Percentiles rank a stretch among this genome's conserved stretches.
Evolutionary conservation across 202 grass and related monocot species (phyloP).

Genomic region (Bolboschoenoplectus hybrid): DNA sequence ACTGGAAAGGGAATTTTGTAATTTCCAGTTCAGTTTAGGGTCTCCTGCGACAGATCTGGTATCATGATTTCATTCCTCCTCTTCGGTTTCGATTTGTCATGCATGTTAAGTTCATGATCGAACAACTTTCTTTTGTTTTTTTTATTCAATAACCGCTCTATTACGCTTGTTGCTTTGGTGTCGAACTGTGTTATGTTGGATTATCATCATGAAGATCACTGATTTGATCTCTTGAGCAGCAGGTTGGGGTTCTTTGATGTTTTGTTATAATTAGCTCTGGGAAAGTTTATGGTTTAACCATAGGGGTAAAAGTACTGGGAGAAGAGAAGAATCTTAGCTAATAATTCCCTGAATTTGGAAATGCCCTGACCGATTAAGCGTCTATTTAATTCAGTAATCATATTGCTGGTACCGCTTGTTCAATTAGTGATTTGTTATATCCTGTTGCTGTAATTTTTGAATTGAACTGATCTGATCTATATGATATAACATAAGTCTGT

Average conservation of each 20-base stretch:
- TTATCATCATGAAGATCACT: conserved; percentile 29
- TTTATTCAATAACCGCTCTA: neutral
- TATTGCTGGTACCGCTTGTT: neutral
- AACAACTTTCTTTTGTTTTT: neutral
- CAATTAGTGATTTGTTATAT: neutral
- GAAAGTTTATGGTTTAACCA: neutral
- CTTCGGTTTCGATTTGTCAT: conserved; percentile 9
- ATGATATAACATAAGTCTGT: conserved; percentile 21
- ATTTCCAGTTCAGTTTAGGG: conserved; percentile 3
- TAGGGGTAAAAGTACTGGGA: neutral
- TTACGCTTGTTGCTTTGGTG: neutral
- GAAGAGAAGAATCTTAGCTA: neutral
- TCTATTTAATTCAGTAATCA: conserved; percentile 5
- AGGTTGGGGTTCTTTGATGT: neutral
- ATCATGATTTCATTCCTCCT: neutral
- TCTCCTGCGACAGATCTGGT: conserved; percentile 12
- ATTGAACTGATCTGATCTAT: conserved; percentile 35
- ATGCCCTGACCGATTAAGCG: neutral
- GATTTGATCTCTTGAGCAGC: conserved; percentile 22
- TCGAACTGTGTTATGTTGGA: conserved; percentile 24
- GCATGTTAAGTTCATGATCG: conserved; percentile 31
- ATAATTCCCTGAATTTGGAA: conserved; percentile 18
- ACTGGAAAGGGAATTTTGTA: conserved; percentile 9
- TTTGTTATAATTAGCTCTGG: neutral
- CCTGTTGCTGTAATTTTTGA: neutral